These are phyloP conservation scores for Podila epigama DNA, from an alignment of 192 early-diverging fungal genomes.

Conservation along the genomic window DNA sequence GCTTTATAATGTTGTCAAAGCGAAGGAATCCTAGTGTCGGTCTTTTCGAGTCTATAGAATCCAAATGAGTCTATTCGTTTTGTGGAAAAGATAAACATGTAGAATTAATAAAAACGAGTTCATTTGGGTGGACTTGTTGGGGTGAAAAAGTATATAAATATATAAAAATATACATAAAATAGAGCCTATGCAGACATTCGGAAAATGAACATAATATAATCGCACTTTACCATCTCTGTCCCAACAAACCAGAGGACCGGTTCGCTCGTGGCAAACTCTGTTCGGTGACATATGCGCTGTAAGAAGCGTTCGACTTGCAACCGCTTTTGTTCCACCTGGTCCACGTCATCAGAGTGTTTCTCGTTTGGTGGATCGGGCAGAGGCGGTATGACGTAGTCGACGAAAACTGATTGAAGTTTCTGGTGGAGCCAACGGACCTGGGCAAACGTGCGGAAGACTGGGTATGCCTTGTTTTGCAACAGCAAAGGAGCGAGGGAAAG, in stretches of 20 bases:
- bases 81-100: neutral
- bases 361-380: conserved; percentile 53
- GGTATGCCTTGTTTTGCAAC: conserved; percentile 43
- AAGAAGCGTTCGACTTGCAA: conserved; percentile 55
- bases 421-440: conserved; percentile 60
- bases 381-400: conserved; percentile 53
- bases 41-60: conserved; percentile 50
- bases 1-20: conserved; percentile 55
- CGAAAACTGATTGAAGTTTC: conserved; percentile 32
- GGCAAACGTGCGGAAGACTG: conserved; percentile 58
- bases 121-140: neutral
- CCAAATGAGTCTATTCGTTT: conserved; percentile 50
- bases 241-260: conserved; percentile 59
- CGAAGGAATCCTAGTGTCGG: conserved; percentile 54
- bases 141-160: neutral
- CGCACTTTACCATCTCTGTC: conserved; percentile 58
- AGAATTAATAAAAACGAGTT: neutral
- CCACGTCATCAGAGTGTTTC: conserved; percentile 58
- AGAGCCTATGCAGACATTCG: too few relatives aligned
- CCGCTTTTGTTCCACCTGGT: conserved; percentile 61
- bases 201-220: neutral
- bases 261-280: conserved; percentile 43
- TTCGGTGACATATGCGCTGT: conserved; percentile 48
- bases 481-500: neutral
- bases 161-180: too few relatives aligned